Conservation (phyloP, 768 basidiomycete species). For the Kwoniella mangroviensis region DNA sequence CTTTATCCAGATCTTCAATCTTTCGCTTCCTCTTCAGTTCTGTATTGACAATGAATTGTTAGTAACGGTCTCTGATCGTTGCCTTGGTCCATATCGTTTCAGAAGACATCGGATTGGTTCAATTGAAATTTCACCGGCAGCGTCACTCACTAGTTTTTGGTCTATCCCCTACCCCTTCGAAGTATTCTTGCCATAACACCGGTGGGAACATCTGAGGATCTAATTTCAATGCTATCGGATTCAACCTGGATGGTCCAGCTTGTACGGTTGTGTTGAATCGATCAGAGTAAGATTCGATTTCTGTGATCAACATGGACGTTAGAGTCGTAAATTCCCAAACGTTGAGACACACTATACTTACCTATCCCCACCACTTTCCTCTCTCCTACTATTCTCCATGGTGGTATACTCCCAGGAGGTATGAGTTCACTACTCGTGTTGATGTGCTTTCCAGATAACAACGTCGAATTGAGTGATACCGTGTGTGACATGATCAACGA, state of each 20-base stretch:
- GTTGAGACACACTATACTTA: slow-evolving; percentile 17
- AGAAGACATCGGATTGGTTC: too few species aligned
- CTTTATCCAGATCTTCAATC: slow-evolving; percentile 23
- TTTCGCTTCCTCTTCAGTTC: slow-evolving; percentile 22
- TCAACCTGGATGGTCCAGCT: slow-evolving; percentile 26
- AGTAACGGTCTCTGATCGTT: too few species aligned
- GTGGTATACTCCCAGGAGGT: slow-evolving; percentile 11
- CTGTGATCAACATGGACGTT: slow-evolving; percentile 14
- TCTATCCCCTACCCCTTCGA: slow-evolving; percentile 32
- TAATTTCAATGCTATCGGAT: slow-evolving; percentile 34
- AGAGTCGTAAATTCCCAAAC: background rate
- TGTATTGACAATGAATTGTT: background rate
- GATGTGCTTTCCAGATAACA: slow-evolving; percentile 23
- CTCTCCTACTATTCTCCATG: slow-evolving; percentile 42
- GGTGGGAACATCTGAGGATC: slow-evolving; percentile 46
- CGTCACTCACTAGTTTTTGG: slow-evolving; percentile 20
- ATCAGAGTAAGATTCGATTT: slow-evolving; percentile 52
- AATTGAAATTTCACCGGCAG: too few species aligned
- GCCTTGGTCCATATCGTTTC: too few species aligned
- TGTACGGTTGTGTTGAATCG: slow-evolving; percentile 21
- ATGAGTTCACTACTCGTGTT: background rate
- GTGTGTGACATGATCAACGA: slow-evolving; percentile 29
- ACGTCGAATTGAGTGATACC: slow-evolving; percentile 29
- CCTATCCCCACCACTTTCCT: slow-evolving; percentile 48
- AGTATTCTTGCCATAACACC: slow-evolving; percentile 44